phyloP scores from a whole-genome alignment of 2,329 filamentous ascomycete species.

The Colletotrichum viniferum region DNA sequence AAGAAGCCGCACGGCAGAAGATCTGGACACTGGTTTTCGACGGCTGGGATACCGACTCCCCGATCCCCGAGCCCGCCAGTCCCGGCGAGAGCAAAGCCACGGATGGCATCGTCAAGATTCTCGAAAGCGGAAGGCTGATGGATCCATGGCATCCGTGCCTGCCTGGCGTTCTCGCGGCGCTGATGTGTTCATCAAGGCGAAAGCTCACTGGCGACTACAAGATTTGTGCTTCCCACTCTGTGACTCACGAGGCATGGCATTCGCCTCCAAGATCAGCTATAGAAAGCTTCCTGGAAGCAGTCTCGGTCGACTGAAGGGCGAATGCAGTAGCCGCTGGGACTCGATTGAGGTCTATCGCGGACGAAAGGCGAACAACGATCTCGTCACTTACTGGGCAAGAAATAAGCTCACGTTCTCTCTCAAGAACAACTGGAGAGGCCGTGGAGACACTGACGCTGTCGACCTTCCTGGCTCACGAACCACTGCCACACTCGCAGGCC shows the following conservation, averaged over 20 bases:
- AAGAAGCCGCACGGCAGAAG: background rate
- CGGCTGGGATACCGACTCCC: background rate
- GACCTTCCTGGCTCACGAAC: background rate
- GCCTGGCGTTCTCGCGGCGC: background rate
- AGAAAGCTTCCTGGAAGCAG: background rate
- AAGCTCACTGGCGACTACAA: background rate
- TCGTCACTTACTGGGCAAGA: background rate
- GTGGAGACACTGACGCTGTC: background rate
- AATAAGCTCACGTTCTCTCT: background rate
- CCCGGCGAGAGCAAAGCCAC: background rate
- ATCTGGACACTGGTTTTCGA: background rate
- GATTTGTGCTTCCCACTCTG: background rate
- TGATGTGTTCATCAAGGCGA: background rate
- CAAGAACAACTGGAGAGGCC: background rate
- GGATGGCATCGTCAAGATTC: background rate
- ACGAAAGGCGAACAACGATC: background rate
- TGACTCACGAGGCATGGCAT: background rate
- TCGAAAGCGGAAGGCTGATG: background rate
- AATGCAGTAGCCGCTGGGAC: background rate
- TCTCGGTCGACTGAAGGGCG: background rate
- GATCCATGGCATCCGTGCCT: background rate
- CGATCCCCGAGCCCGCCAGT: background rate
- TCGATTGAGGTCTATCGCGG: background rate
- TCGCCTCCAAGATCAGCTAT: background rate
- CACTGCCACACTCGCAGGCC: background rate